phyloP scores from a whole-genome alignment of 805 yeast species.

The Candida hispaniensis region DNA sequence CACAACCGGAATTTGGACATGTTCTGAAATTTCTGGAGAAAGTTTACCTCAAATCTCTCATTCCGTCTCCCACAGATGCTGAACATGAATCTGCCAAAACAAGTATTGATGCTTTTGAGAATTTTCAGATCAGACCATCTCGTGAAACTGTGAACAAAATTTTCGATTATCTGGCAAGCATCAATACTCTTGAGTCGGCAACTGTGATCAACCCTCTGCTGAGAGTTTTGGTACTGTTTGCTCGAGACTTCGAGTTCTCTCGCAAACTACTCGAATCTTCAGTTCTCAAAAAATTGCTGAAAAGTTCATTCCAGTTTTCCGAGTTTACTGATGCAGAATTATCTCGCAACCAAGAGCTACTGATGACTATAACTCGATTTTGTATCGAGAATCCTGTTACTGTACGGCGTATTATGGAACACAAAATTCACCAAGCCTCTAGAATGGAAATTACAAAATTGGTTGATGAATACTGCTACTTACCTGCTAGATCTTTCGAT shows the following conservation, averaged over 20 bases:
- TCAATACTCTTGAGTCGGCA: slow-evolving; percentile 2
- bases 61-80: slow-evolving; percentile 2
- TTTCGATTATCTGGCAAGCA: too few species aligned
- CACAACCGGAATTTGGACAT: slow-evolving; percentile 13
- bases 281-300: slow-evolving; percentile 39
- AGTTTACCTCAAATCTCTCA: slow-evolving; percentile 3
- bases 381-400: slow-evolving; percentile 54
- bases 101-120: neutral
- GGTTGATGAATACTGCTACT: slow-evolving; percentile 18
- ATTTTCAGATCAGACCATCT: slow-evolving; percentile 5
- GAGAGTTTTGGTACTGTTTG: slow-evolving; percentile 43
- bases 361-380: slow-evolving; percentile 49
- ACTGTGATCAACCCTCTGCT: slow-evolving; percentile 19
- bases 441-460: slow-evolving; percentile 14
- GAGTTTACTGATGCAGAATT: slow-evolving; percentile 31
- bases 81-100: slow-evolving; percentile 3
- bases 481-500: slow-evolving; percentile 37
- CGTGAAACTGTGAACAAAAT: slow-evolving; percentile 2
- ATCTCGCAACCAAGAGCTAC: slow-evolving; percentile 39
- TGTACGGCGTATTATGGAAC: slow-evolving; percentile 39
- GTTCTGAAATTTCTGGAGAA: slow-evolving; percentile 11
- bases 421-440: slow-evolving; percentile 36
- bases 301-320: slow-evolving; percentile 32
- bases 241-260: slow-evolving; percentile 37
- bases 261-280: slow-evolving; percentile 37